phyloP scores from a whole-genome alignment of 2,329 filamentous ascomycete genomes.

The Cordyceps javanica region DNA sequence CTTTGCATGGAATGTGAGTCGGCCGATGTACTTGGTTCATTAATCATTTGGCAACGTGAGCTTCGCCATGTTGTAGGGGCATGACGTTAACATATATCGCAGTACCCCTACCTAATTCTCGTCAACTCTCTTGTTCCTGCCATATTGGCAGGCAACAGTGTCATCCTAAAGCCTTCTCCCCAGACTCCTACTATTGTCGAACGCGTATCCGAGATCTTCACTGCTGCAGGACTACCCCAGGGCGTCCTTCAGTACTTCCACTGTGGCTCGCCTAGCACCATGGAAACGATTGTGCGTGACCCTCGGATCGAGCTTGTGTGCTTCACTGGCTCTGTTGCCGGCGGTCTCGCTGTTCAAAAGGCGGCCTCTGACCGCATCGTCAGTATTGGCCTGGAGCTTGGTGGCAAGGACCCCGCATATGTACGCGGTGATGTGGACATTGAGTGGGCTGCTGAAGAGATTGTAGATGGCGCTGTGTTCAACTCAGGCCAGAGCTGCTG shows the following conservation, averaged over 20 bases:
- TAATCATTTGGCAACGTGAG: constrained; percentile 9
- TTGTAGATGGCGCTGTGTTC: constrained; percentile 93
- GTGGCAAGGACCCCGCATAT: constrained; percentile 93
- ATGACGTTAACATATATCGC: constrained; percentile 3
- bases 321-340: constrained; percentile 90
- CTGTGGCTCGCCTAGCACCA: constrained; percentile 68
- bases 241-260: constrained; percentile 92
- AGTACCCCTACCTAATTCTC: constrained; percentile 93
- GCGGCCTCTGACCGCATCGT: constrained; percentile 80
- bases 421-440: constrained; percentile 80
- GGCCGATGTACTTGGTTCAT: neutral
- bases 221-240: constrained; percentile 71
- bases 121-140: constrained; percentile 90
- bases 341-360: constrained; percentile 78
- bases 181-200: constrained; percentile 92
- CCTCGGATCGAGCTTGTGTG: constrained; percentile 75
- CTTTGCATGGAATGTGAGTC: constrained; percentile 90
- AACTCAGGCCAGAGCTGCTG: constrained; percentile 99
- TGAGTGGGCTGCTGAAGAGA: constrained; percentile 86
- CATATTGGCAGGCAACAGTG: constrained; percentile 81
- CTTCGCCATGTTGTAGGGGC: neutral
- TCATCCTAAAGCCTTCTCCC: constrained; percentile 90
- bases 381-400: constrained; percentile 82
- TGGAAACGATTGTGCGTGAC: constrained; percentile 73
- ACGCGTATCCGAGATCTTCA: constrained; percentile 70